phyloP scores from a whole-genome alignment of 495 filamentous ascomycete species.

The Penicillium fimorum region DNA sequence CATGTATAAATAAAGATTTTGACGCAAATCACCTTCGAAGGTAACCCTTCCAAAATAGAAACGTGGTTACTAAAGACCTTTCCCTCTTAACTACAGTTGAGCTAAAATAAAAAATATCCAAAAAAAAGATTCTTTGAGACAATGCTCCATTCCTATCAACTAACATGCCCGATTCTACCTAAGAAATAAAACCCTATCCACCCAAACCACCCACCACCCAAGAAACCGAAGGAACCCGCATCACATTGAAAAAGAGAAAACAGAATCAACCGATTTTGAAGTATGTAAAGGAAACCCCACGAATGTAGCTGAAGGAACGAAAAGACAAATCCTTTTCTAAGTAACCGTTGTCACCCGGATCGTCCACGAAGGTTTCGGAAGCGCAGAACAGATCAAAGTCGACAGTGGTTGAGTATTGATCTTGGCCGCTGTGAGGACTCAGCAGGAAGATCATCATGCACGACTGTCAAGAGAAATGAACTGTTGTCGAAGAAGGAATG shows the following conservation, averaged over 20 bases:
- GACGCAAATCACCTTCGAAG: not conserved
- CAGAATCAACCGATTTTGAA: conserved; percentile 14
- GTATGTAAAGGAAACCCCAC: conserved; percentile 1
- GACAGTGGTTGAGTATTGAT: not conserved
- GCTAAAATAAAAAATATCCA: not conserved
- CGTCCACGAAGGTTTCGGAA: conserved; percentile 15
- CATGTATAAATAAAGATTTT: no score
- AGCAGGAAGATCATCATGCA: not conserved
- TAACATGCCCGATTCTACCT: conserved; percentile 18
- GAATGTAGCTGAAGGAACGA: conserved; percentile 18
- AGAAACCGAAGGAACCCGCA: conserved; percentile 9
- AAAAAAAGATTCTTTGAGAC: not conserved
- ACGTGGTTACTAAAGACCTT: not conserved
- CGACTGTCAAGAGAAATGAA: not conserved
- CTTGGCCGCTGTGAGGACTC: not conserved
- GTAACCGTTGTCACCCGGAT: conserved; percentile 9
- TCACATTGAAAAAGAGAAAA: conserved; percentile 4
- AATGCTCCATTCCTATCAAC: conserved; percentile 17
- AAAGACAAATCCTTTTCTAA: conserved; percentile 12
- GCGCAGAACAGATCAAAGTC: not conserved
- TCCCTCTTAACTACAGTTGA: not conserved
- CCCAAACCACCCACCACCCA: conserved; percentile 12
- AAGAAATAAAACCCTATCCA: conserved; percentile 8
- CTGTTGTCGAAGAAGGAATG: conserved; percentile 8
- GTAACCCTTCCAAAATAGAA: not conserved